Conservation (phyloP, 2,329 filamentous ascomycete genomes). For the Tolypocladium ophioglossoides region DNA sequence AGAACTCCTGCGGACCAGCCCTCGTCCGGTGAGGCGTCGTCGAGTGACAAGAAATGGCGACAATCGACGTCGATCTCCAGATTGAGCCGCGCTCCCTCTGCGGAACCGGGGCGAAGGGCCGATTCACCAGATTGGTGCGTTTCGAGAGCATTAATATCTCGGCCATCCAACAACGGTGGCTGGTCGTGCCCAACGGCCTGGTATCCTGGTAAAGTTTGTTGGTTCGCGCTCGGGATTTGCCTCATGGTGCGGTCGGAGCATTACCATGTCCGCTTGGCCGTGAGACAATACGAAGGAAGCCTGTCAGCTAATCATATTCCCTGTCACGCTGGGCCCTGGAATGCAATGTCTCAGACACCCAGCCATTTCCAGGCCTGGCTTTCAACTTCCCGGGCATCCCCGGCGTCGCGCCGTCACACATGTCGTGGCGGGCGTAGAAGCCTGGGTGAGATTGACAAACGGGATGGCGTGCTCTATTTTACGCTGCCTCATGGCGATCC, state of each 20-base stretch:
- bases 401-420: background rate
- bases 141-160: background rate
- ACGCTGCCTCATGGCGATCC: background rate
- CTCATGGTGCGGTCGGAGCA: background rate
- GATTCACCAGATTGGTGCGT: background rate
- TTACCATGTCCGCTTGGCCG: background rate
- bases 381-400: background rate
- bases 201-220: background rate
- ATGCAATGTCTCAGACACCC: background rate
- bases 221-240: background rate
- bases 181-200: background rate
- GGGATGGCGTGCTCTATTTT: slow-evolving; percentile 1
- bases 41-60: background rate
- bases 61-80: background rate
- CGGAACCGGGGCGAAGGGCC: background rate
- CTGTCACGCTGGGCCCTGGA: background rate
- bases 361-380: background rate
- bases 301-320: background rate
- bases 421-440: background rate
- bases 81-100: background rate
- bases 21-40: background rate
- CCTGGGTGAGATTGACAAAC: background rate
- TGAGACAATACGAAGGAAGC: background rate
- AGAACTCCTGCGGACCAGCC: background rate
- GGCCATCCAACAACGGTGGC: background rate